Conservation (phyloP, 225 moss, liverwort and hornwort species). For the Bryum argenteum region DNA sequence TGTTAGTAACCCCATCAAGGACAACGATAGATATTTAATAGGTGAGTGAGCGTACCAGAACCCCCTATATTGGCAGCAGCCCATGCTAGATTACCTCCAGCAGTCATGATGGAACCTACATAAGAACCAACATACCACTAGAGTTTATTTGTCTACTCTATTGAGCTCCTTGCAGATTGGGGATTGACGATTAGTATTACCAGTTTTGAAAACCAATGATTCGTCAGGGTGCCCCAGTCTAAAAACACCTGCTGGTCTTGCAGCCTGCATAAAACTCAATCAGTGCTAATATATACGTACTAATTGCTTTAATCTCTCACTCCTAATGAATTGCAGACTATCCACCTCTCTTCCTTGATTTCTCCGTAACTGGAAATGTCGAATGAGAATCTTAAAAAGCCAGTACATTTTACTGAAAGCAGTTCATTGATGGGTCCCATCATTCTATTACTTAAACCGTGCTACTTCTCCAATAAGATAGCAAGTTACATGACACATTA, state of each 20-base stretch:
- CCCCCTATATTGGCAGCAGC: conserved; percentile 70
- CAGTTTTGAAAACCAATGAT: conserved; percentile 85
- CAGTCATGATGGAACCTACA: conserved; percentile 88
- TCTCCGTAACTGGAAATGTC: not conserved
- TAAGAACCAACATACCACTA: conserved; percentile 22
- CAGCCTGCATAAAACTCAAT: conserved; percentile 32
- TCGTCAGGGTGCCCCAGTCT: conserved; percentile 83
- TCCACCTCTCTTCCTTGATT: not conserved
- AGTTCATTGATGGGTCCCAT: not conserved
- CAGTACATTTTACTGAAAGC: not conserved
- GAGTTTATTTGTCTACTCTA: too few species aligned
- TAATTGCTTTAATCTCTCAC: too few species aligned
- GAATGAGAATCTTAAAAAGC: not conserved
- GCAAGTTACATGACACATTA: not conserved
- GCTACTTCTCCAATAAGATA: conserved; percentile 8
- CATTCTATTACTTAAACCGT: not conserved
- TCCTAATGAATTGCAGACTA: not conserved
- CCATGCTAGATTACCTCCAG: conserved; percentile 89
- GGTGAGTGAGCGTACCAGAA: conserved; percentile 37
- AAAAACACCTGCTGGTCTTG: conserved; percentile 69
- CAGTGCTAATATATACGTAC: not conserved
- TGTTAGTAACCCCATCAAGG: conserved; percentile 14
- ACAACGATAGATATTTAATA: not conserved
- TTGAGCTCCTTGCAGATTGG: not conserved
- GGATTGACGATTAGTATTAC: conserved; percentile 31